Evolutionary conservation across 441 rosid genomes (phyloP).

Genomic region (Cnidoscolus chayamansa): DNA sequence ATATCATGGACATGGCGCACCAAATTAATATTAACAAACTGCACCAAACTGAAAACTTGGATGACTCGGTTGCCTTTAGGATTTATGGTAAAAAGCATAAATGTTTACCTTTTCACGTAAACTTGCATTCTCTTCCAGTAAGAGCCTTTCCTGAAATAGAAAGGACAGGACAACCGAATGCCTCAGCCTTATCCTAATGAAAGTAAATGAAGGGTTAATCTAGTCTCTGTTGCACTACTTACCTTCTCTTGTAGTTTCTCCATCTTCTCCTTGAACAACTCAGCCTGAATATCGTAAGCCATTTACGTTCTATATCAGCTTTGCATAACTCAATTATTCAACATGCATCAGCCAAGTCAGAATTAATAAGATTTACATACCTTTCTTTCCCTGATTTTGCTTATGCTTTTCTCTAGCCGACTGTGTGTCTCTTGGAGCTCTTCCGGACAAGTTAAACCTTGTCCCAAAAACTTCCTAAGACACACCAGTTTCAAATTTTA

Average conservation of each 20-base stretch:
- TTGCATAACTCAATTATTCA: too few relatives aligned
- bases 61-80: too few relatives aligned
- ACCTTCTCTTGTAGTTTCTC: slow-evolving; percentile 56
- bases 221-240: neutral
- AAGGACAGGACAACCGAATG: neutral
- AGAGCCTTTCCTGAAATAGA: slow-evolving; percentile 40
- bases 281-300: slow-evolving; percentile 38
- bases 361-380: slow-evolving; percentile 18
- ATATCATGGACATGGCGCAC: neutral
- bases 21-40: neutral
- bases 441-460: slow-evolving; percentile 34
- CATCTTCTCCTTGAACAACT: slow-evolving; percentile 44
- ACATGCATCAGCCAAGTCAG: too few relatives aligned
- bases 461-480: slow-evolving; percentile 60
- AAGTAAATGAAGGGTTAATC: too few relatives aligned
- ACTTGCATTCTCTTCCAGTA: slow-evolving; percentile 42
- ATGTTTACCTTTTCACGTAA: slow-evolving; percentile 38
- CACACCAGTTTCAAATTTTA: neutral
- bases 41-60: too few relatives aligned
- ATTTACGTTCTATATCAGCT: neutral
- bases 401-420: slow-evolving; percentile 56
- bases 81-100: neutral
- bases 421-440: slow-evolving; percentile 47
- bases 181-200: too few relatives aligned
- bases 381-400: slow-evolving; percentile 58